Evolutionary conservation across 2,329 filamentous ascomycete genomes (phyloP).

Genomic region (Cladosporium sp.): DNA sequence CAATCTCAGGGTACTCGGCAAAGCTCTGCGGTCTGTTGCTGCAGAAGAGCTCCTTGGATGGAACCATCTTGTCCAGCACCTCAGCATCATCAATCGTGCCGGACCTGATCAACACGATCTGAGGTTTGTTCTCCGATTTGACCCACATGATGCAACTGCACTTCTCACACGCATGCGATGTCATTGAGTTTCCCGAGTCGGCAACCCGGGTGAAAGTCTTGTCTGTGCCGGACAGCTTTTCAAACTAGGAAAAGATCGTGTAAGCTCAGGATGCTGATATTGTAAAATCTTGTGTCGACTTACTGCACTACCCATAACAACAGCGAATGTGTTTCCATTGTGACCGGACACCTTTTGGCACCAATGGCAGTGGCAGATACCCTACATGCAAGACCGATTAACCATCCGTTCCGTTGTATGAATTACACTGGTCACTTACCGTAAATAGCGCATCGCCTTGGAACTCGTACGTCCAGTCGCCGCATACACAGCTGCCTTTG

Average conservation of each 20-base stretch:
- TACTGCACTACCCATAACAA: slow-evolving; percentile 26
- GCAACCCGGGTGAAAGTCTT: slow-evolving; percentile 25
- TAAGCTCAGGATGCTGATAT: not conserved
- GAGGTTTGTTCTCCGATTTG: slow-evolving; percentile 22
- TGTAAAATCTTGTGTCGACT: not conserved
- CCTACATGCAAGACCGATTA: slow-evolving; percentile 15
- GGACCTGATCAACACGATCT: slow-evolving; percentile 26
- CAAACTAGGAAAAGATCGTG: slow-evolving; percentile 21
- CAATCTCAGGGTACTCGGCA: not conserved
- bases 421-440: slow-evolving; percentile 14
- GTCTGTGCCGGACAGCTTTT: slow-evolving; percentile 24
- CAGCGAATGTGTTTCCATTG: slow-evolving; percentile 27
- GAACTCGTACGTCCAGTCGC: slow-evolving; percentile 32
- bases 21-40: not conserved
- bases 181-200: slow-evolving; percentile 28
- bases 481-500: slow-evolving; percentile 32
- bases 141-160: slow-evolving; percentile 28
- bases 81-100: slow-evolving; percentile 29
- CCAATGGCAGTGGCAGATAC: slow-evolving; percentile 29
- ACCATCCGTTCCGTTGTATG: not conserved
- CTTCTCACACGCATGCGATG: slow-evolving; percentile 27
- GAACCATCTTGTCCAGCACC: slow-evolving; percentile 15
- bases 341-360: slow-evolving; percentile 27
- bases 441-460: slow-evolving; percentile 26
- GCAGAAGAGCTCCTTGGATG: not conserved